phyloP scores from a whole-genome alignment of 495 filamentous ascomycete species.

The Neurospora terricola region DNA sequence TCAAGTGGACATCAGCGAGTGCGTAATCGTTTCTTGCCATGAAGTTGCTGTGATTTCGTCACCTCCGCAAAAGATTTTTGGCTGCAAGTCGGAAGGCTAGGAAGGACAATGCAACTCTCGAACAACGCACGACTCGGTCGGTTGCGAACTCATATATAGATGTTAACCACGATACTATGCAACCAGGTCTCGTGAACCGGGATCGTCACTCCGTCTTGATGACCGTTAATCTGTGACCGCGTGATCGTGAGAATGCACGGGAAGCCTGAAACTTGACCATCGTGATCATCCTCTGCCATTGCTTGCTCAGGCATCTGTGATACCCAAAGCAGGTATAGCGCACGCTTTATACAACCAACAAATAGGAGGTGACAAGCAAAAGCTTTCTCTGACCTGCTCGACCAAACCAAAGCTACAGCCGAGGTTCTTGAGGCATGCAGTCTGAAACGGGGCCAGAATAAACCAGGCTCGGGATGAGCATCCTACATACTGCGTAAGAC shows the following conservation, averaged over 20 bases:
- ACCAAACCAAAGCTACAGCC: background rate
- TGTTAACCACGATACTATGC: background rate
- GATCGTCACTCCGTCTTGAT: background rate
- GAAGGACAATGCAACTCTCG: background rate
- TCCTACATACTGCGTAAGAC: background rate
- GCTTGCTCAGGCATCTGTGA: background rate
- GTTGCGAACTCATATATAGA: background rate
- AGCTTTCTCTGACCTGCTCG: background rate
- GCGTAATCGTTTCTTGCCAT: background rate
- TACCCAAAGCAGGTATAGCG: background rate
- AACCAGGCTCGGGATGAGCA: background rate
- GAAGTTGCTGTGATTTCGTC: background rate
- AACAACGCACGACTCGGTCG: background rate
- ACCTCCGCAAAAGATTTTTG: background rate
- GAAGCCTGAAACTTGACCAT: background rate
- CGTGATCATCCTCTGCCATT: background rate
- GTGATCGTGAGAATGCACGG: background rate
- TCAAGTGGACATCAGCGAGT: background rate
- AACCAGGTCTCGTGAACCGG: background rate
- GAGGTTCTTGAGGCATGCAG: background rate
- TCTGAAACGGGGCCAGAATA: background rate
- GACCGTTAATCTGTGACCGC: background rate
- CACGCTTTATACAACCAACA: background rate
- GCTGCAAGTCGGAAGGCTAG: background rate
- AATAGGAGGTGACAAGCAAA: background rate